These are phyloP conservation scores for Aspergillus amoenus DNA, from an alignment of 2,329 filamentous ascomycete species.

Conservation along the genomic window DNA sequence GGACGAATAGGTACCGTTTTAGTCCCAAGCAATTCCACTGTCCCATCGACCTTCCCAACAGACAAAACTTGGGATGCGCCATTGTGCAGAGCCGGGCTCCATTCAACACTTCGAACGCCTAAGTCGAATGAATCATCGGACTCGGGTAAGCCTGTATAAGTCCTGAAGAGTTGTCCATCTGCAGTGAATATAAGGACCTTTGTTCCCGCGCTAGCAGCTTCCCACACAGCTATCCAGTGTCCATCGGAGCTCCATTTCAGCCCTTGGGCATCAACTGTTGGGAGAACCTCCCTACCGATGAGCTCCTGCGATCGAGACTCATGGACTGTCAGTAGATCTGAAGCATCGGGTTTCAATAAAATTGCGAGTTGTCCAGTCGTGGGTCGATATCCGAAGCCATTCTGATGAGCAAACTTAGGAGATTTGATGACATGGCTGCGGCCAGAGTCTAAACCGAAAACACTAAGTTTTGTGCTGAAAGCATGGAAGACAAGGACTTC, in stretches of 20 bases:
- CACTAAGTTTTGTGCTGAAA: conserved; percentile 40
- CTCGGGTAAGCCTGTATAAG: conserved; percentile 44
- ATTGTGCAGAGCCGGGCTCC: conserved; percentile 40
- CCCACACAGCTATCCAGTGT: conserved; percentile 59
- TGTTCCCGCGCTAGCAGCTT: conserved; percentile 52
- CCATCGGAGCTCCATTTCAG: conserved; percentile 62
- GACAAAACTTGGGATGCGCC: conserved; percentile 43
- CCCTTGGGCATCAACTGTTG: conserved; percentile 58
- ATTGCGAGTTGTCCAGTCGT: conserved; percentile 41
- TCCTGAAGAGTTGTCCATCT: conserved; percentile 59
- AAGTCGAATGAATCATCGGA: conserved; percentile 43
- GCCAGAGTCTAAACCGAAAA: conserved; percentile 36
- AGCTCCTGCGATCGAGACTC: conserved; percentile 35
- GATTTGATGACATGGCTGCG: conserved; percentile 40
- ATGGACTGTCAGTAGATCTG: conserved; percentile 41
- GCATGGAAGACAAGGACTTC: conserved; percentile 41
- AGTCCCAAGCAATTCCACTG: conserved; percentile 48
- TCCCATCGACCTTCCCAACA: conserved; percentile 52
- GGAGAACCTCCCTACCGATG: conserved; percentile 35
- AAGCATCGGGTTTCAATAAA: conserved; percentile 39
- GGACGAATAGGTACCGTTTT: conserved; percentile 35
- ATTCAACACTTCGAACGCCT: conserved; percentile 54
- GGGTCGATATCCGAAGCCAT: conserved; percentile 41
- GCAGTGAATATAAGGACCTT: conserved; percentile 58
- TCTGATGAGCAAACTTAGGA: conserved; percentile 38